A percentile compares a stretch with the other conserved stretches of the same genome.
Conservation (phyloP, 2,329 filamentous ascomycete genomes). For the Stemphylium vesicarium region DNA sequence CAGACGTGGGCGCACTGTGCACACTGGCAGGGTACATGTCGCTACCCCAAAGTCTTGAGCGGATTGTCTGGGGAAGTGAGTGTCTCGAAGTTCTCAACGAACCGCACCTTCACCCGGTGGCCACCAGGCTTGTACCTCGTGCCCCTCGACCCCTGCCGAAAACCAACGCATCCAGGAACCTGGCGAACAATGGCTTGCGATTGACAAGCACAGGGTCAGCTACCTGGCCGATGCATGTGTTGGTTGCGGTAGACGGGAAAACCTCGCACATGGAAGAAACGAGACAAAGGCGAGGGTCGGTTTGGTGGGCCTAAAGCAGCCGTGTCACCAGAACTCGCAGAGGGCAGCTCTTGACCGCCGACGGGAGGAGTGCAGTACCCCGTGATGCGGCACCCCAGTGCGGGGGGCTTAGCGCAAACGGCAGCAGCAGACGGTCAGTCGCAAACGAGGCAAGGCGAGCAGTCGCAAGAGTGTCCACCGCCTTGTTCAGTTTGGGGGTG, state of each 20-base stretch:
- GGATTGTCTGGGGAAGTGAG: conserved; percentile 29
- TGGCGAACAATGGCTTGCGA: conserved; percentile 35
- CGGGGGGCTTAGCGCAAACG: conserved; percentile 6
- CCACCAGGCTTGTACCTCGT: conserved; percentile 30
- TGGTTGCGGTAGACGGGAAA: conserved; percentile 21
- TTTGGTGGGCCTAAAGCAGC: conserved; percentile 23
- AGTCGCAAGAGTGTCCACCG: not conserved
- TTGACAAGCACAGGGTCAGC: conserved; percentile 17
- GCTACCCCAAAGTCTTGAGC: conserved; percentile 21
- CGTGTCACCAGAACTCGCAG: no score
- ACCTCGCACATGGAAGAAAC: conserved; percentile 15
- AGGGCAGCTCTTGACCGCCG: not conserved
- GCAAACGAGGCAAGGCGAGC: not conserved
- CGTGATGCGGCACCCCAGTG: conserved; percentile 25
- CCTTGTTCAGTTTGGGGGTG: not conserved
- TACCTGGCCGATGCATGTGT: conserved; percentile 1
- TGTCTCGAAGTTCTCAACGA: conserved; percentile 22
- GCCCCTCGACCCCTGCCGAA: conserved; percentile 23
- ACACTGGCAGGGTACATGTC: conserved; percentile 25
- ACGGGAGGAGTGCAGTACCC: conserved; percentile 37
- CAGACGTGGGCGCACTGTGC: conserved; percentile 23
- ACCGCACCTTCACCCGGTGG: conserved; percentile 17
- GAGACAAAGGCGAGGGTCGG: conserved; percentile 22
- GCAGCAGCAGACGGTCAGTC: not conserved
- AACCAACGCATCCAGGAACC: conserved; percentile 28